These are phyloP conservation scores for Acer saccharum DNA, from an alignment of 345 rosid species.

Conservation along the genomic window DNA sequence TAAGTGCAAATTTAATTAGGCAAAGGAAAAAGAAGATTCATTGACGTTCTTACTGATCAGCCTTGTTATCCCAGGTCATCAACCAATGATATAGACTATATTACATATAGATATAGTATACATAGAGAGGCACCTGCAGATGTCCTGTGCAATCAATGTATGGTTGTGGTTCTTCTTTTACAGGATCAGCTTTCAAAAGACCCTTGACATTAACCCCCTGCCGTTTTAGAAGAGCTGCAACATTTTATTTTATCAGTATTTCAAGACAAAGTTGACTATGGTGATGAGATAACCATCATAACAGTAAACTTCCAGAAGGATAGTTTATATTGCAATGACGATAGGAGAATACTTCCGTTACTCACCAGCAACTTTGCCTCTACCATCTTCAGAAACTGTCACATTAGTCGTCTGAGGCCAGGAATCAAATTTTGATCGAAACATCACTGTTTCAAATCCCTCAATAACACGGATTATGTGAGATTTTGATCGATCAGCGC, in stretches of 20 bases:
- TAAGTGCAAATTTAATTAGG: not conserved
- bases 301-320: conserved; percentile 2
- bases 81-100: not conserved
- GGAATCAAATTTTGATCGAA: conserved; percentile 83
- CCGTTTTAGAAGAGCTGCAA: conserved; percentile 77
- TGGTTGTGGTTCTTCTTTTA: conserved; percentile 82
- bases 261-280: not conserved
- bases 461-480: conserved; percentile 85
- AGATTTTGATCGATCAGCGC: conserved; percentile 56
- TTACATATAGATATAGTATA: conserved; percentile 9
- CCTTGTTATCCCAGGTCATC: not conserved
- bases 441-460: conserved; percentile 94
- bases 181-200: conserved; percentile 72
- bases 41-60: not conserved
- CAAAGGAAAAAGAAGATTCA: not conserved
- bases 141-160: conserved; percentile 92
- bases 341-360: conserved; percentile 19
- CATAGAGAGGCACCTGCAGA: conserved; percentile 61
- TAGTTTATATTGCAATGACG: conserved; percentile 8
- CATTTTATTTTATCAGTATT: conserved; percentile 10
- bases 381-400: conserved; percentile 88
- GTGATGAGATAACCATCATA: not conserved
- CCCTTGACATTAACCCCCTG: conserved; percentile 97
- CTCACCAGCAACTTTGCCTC: conserved; percentile 98
- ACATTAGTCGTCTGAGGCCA: conserved; percentile 74